Base-by-base conservation (phyloP, 2,329 filamentous ascomycete genomes). In the Eutypa lata region DNA sequence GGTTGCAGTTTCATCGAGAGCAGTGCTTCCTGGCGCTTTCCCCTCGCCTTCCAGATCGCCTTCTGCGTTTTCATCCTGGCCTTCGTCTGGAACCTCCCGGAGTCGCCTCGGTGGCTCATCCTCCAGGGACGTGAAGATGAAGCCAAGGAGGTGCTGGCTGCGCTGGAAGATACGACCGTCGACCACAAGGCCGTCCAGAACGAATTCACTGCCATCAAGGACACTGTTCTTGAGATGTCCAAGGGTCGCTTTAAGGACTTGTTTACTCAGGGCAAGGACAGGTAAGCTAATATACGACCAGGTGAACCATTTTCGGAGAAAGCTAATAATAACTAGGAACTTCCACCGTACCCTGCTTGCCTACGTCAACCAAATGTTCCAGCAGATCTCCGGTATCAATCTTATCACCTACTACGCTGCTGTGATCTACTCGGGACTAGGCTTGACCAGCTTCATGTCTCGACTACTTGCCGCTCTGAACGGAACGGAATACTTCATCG, bases 211-310 rank as follows among this genome's bases (percentile, higher is more conserved):
- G 71, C 72, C 38, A 79, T 79, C 58, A 81, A 82, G 61, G 80
- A 86, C 50, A 83, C 88, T 1, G 85, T 89, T n/a, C 71, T 83
- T n/a, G 87, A 91, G 64, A 73, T 76, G 64, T 71, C 74, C 53
- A 76, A 79, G 68, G 70, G 77, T 24, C 73, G 70, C 24, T 84
- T 84, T 68, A 65, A 66, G 6, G 82, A 84, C 56, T 75, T 84
- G 53, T 84, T 84, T 67, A 83, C 77, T 55, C 81, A 81, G 74
- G 75, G 71, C 54, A 76, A 80, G 56, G 73, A 82, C 61, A 75
- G 79, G 65, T 67, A 60, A 28, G 63, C 40, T 2, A 3, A 18
- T 57, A 19, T 11, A 10, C 35, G 5, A 5, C 18, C 13, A 45
- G 22, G 22, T 4, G 2, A 7, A 44, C 11, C 24, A 11, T 13